Evolutionary conservation across 2,329 filamentous ascomycete genomes (phyloP), one percentile per base, ranked within the genome.

Genomic region (Paecilomyces variotii): DNA sequence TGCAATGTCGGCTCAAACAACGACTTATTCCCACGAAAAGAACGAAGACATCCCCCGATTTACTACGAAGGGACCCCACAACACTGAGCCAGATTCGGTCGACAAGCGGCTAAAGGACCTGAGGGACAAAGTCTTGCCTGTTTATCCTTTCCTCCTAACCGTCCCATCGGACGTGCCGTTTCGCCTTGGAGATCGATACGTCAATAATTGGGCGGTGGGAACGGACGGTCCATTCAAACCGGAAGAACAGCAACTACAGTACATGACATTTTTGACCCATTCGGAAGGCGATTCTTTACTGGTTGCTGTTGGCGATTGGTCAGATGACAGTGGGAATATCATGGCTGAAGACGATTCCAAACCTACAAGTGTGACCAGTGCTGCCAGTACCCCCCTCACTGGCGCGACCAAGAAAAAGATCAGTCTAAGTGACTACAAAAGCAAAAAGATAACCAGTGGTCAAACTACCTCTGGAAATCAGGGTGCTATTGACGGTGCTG

Each of bases 211-310:
- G 78, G 74, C 76, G 60, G 73, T 78, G 62, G 74, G 75, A 57
- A 68, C 74, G 68, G 76, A 80, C 58, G 80, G 79, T 2, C 79
- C 83, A 3, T 87, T 86, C 70, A 71, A 74, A 55, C 71, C 70
- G 19, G 74, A 80, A 62, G 84, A 87, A 70, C 79, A 84, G 65
- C 76, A 80, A 64, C 74, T 84, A 56, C 84, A 87, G 67, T 87
- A 87, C 69, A 78, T 84, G 75, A 86, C 83, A 59, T 86, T 84
- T 63, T 72, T 83, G 57, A 82, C 80, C 58, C 82, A 84, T 68
- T 81, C 85, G 66, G 79, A 79, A 34, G 79, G 80, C 60, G 79
- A 82, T 63, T 78, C 77, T 50, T 74, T 80, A 58, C 70, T 83
- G 55, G 73, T 80, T 61, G 78, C 78, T 10, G 80, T 80, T 59